phyloP scores from a whole-genome alignment of 23 red algal species.

The Gracilaria caudata region DNA sequence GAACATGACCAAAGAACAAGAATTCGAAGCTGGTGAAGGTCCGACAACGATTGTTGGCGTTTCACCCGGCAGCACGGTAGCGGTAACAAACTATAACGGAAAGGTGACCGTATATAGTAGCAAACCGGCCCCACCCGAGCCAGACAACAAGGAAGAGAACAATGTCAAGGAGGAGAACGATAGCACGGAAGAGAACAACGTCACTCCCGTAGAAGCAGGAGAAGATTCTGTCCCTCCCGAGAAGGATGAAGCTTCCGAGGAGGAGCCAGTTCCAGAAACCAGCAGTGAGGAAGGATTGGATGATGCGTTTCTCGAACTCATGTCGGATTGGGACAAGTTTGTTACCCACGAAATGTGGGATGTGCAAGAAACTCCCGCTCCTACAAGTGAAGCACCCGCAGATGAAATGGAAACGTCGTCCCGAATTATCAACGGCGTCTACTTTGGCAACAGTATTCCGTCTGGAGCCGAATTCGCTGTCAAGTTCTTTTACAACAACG shows the following conservation, averaged over 20 bases:
- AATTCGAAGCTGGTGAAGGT: not conserved
- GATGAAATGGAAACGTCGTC: slow-evolving; percentile 15
- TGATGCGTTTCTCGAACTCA: slow-evolving; percentile 1
- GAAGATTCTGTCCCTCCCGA: not conserved
- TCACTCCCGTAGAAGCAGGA: not conserved
- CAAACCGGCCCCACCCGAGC: not conserved
- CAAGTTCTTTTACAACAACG: slow-evolving; percentile 73
- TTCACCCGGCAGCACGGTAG: slow-evolving; percentile 40
- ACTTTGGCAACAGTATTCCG: slow-evolving; percentile 35
- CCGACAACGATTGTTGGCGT: slow-evolving; percentile 18
- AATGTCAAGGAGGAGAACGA: too few relatives aligned
- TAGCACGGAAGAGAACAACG: not conserved
- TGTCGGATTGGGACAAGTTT: slow-evolving; percentile 57
- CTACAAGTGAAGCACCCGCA: slow-evolving; percentile 4
- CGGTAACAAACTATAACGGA: slow-evolving; percentile 32
- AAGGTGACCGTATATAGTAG: slow-evolving; percentile 17
- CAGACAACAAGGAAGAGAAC: not conserved
- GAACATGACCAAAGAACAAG: not conserved
- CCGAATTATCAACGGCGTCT: slow-evolving; percentile 37
- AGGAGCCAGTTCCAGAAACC: not conserved
- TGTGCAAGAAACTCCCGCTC: slow-evolving; percentile 2
- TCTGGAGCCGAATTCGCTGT: slow-evolving; percentile 42
- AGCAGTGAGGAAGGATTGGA: slow-evolving; percentile 2
- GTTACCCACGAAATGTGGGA: slow-evolving; percentile 57
- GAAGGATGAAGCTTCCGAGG: not conserved